Conservation (phyloP, 2,329 filamentous ascomycete genomes). For the Periconia sp. region DNA sequence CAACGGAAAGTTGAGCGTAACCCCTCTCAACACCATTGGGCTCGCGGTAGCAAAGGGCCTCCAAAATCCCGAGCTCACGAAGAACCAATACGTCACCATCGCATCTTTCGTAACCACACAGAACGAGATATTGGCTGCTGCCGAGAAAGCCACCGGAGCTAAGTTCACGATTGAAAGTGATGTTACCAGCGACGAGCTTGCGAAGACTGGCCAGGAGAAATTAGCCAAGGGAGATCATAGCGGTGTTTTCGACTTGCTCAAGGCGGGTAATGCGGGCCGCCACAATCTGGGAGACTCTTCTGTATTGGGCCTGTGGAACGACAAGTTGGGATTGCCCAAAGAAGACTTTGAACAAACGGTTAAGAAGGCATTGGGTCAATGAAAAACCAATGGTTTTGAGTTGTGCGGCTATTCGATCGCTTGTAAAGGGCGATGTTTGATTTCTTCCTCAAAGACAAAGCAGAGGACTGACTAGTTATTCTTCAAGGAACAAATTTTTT, state of each 20-base stretch:
- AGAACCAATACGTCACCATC: conserved; percentile 61
- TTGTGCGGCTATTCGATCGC: background rate
- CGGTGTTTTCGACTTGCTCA: conserved; percentile 23
- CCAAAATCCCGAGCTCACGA: conserved; percentile 52
- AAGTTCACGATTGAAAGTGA: conserved; percentile 54
- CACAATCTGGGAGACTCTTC: conserved; percentile 28
- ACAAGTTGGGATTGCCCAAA: conserved; percentile 45
- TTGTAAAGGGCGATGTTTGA: background rate
- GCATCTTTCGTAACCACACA: conserved; percentile 61
- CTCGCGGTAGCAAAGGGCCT: conserved; percentile 56
- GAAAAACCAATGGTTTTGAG: background rate
- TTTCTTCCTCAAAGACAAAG: too few relatives aligned
- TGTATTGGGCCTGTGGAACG: conserved; percentile 38
- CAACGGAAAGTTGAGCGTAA: conserved; percentile 53
- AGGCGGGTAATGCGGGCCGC: conserved; percentile 17
- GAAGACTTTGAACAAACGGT: conserved; percentile 44
- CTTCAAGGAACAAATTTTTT: too few relatives aligned
- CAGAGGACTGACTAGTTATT: too few relatives aligned
- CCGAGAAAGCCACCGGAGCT: conserved; percentile 56
- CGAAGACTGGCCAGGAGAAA: conserved; percentile 36
- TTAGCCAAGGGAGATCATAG: conserved; percentile 39
- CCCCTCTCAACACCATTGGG: conserved; percentile 56
- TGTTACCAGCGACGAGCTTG: conserved; percentile 34
- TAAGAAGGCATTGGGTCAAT: conserved; percentile 13
- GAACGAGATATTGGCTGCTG: conserved; percentile 56